A percentile compares a stretch with the other conserved stretches of the same genome.
Conservation (phyloP, 1,139 yeast genomes). For the Yamadazyma friedrichii region DNA sequence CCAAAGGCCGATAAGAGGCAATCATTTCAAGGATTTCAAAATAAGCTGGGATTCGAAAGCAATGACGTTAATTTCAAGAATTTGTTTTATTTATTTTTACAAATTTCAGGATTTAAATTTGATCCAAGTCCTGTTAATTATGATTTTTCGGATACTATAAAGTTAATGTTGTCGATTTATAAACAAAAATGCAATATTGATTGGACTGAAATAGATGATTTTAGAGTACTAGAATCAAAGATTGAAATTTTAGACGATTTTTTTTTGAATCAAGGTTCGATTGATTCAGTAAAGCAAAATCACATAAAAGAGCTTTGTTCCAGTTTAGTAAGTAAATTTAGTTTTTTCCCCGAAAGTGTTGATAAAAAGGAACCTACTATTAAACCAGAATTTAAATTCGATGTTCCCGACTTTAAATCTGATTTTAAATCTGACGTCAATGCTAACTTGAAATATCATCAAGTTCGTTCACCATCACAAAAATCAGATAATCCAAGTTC, state of each 20-base stretch:
- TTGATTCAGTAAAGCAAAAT: not conserved
- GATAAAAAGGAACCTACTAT: too few species aligned
- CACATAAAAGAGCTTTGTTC: not conserved
- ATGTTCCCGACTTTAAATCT: too few species aligned
- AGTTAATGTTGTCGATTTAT: constrained; percentile 11
- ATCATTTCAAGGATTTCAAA: constrained; percentile 14
- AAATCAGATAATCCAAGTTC: not conserved
- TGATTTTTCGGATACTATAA: constrained; percentile 10
- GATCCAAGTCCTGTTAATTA: constrained; percentile 11
- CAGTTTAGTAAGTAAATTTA: constrained; percentile 1
- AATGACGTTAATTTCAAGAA: constrained; percentile 12
- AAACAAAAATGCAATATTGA: constrained; percentile 5
- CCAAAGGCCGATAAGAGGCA: not conserved
- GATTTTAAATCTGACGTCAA: too few species aligned
- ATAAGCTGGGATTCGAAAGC: constrained; percentile 11
- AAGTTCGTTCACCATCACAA: too few species aligned
- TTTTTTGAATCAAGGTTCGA: constrained; percentile 4
- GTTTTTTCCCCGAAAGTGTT: constrained; percentile 1
- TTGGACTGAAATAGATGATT: constrained; percentile 13
- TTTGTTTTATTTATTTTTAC: constrained; percentile 16
- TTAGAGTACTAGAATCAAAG: constrained; percentile 9
- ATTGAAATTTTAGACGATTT: constrained; percentile 7
- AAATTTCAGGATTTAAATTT: constrained; percentile 7
- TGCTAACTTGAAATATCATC: too few species aligned
- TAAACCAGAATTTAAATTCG: too few species aligned